Base-by-base conservation (phyloP, 116 monocot species). In the Posidonia oceanica region DNA sequence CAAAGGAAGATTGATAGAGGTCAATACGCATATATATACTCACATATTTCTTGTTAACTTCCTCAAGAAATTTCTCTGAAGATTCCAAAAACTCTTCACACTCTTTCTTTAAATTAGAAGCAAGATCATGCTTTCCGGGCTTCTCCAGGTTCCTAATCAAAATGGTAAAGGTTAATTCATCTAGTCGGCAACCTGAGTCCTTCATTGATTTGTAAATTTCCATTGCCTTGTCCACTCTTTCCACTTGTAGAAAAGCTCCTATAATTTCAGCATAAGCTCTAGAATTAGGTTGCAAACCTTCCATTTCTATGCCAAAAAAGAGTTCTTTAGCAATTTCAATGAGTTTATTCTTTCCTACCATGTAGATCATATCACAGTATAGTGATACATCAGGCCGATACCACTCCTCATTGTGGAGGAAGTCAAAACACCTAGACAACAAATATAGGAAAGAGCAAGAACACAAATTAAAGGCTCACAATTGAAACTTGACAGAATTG, bases 261-360 rank as follows among this genome's bases (percentile, higher is more conserved):
- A 93, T 93, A 69, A 93, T 84, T 78, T 93, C 93, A 70, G 80
- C 84, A 66, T 84, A 93, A 3, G 72, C 78, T 68, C 88, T 86
- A 7, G 88, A 82, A 80, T 88, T 79, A 56, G 86, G 88, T 57
- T 63, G 60, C 67, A 81, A 37, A 3, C 88, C 86, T 23, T 80
- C 86, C 64, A 75, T 77, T 62, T 75, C 68, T 38, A 93, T 58
- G 18, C 76, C 72, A 17, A 52, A 70, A 66, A 88, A 84, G 70
- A 88, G n/a, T n/a, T n/a, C n/a, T n/a, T n/a, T n/a, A n/a, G n/a
- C n/a, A n/a, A n/a, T n/a, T n/a, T n/a, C n/a, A n/a, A n/a, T n/a
- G n/a, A n/a, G n/a, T n/a, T n/a, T n/a, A n/a, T n/a, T n/a, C n/a
- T n/a, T n/a, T n/a, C n/a, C n/a, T n/a, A n/a, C n/a, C n/a, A n/a